Evolutionary conservation across 257 asterid genomes (phyloP), one percentile per base, ranked within the genome.

Genomic region (Solanum acaule): DNA sequence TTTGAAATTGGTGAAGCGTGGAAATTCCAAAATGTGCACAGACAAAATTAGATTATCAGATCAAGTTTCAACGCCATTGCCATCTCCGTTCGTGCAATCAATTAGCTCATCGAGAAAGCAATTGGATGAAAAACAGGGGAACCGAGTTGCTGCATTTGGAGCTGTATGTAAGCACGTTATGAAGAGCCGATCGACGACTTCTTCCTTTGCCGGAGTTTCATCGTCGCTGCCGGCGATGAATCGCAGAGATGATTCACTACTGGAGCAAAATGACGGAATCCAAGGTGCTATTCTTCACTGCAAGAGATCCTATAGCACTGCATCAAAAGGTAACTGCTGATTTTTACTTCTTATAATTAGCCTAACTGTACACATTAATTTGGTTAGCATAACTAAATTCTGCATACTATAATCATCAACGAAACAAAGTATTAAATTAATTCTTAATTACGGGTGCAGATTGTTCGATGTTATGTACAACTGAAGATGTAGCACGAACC

Each of bases 101-200:
- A 86, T 73, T 23, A 68, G 40, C 37, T 92, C 95, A 8, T 92
- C 96, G 78, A 75, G 52, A 75, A 75, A 75, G 83, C 83, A 22
- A 11, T 35, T 75, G 13, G 94, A 88, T 46, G 85, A 49, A 25
- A 89, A 86, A 44, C 88, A 88, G 10, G 90, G 89, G 34, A 89
- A 91, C 90, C 89, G 94, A 34, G 87, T 89, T 49, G 91, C 94
- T 8, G 93, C 92, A 63, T 91, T 96, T 23, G 91, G 90, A 86
- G 93, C 90, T 25, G 93, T 89, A 46, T 87, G 91, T 42, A 93
- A 91, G 81, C 94, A 91, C 81, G 89, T 93, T 52, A 93, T 92
- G 65, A 95, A 93, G 90, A 94, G 96, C 88, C 94, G 98, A 46
- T 94, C 98, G 33, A 93, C 92, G 16, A 89, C 98, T 2, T 90